These are phyloP conservation scores for Pinus albicaulis DNA, from an alignment of 75 land plant genomes.

Conservation along the genomic window DNA sequence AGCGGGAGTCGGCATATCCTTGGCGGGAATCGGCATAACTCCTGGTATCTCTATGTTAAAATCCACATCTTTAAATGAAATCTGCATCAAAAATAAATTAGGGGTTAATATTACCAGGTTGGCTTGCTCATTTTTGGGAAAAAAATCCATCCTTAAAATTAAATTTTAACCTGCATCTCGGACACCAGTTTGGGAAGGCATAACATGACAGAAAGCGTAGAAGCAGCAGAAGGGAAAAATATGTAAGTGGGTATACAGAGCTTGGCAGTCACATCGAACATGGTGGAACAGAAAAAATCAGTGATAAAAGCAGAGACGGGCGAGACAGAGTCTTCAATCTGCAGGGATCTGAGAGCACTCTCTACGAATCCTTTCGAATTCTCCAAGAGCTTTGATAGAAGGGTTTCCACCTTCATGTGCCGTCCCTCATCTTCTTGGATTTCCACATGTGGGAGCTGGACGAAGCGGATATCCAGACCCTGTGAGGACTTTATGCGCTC, in stretches of 20 bases:
- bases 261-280: constrained; percentile 36
- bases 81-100: too few species aligned
- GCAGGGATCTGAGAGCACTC: not conserved
- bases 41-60: constrained; percentile 37
- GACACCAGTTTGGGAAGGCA: constrained; percentile 22
- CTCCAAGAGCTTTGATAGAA: not conserved
- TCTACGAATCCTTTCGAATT: not conserved
- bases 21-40: constrained; percentile 18
- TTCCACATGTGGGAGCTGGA: not conserved
- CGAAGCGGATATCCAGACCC: not conserved
- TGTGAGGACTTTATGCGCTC: not conserved
- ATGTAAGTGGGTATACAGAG: constrained; percentile 28
- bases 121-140: too few species aligned
- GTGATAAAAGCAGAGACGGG: constrained; percentile 20
- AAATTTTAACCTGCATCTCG: not conserved
- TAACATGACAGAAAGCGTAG: constrained; percentile 21
- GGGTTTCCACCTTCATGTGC: too few species aligned
- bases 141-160: too few species aligned
- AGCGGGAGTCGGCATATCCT: constrained; percentile 29
- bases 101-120: too few species aligned
- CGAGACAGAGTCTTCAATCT: not conserved
- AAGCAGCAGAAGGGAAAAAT: constrained; percentile 33
- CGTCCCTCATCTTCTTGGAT: too few species aligned
- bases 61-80: constrained; percentile 27
- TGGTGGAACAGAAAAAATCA: constrained; percentile 42